phyloP scores from a whole-genome alignment of 1,139 yeast species.

The Williopsis jadinii region DNA sequence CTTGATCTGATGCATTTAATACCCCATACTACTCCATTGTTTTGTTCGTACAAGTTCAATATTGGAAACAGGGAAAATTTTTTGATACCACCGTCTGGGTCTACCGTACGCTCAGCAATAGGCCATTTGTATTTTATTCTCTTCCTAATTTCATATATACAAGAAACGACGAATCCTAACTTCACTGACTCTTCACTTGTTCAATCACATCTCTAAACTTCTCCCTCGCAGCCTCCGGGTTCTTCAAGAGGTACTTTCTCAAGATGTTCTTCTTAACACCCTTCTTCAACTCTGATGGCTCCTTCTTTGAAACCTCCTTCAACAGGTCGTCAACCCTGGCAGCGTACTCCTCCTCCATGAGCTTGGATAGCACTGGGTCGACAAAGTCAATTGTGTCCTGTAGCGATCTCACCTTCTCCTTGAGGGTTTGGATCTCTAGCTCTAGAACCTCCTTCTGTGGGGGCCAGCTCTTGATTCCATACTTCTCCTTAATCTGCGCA shows the following conservation, averaged over 20 bases:
- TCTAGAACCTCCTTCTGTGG: slow-evolving; percentile 33
- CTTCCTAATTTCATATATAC: too few species aligned
- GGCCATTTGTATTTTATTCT: too few species aligned
- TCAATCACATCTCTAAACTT: slow-evolving; percentile 16
- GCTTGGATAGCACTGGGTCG: slow-evolving; percentile 28
- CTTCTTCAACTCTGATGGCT: slow-evolving; percentile 32
- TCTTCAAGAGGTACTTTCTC: slow-evolving; percentile 37
- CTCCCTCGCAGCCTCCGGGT: slow-evolving; percentile 15
- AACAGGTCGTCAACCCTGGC: slow-evolving; percentile 25
- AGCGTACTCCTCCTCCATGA: slow-evolving; percentile 28
- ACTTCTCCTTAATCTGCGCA: slow-evolving; percentile 38
- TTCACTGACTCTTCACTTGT: slow-evolving; percentile 5
- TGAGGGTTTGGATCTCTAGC: slow-evolving; percentile 33
- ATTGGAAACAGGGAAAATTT: too few species aligned
- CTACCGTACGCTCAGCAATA: too few species aligned
- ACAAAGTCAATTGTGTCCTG: slow-evolving; percentile 25
- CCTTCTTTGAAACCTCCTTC: slow-evolving; percentile 21
- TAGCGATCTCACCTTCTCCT: slow-evolving; percentile 24
- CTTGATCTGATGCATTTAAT: slow-evolving; percentile 21
- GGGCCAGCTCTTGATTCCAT: slow-evolving; percentile 60
- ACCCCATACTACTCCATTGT: background rate
- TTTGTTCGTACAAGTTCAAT: too few species aligned
- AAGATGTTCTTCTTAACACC: slow-evolving; percentile 46
- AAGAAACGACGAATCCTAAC: too few species aligned
- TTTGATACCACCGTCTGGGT: too few species aligned